A percentile compares a stretch with the other conserved stretches of the same genome.
phyloP scores from a whole-genome alignment of 2,329 filamentous ascomycete species.

The Fusarium luffae region DNA sequence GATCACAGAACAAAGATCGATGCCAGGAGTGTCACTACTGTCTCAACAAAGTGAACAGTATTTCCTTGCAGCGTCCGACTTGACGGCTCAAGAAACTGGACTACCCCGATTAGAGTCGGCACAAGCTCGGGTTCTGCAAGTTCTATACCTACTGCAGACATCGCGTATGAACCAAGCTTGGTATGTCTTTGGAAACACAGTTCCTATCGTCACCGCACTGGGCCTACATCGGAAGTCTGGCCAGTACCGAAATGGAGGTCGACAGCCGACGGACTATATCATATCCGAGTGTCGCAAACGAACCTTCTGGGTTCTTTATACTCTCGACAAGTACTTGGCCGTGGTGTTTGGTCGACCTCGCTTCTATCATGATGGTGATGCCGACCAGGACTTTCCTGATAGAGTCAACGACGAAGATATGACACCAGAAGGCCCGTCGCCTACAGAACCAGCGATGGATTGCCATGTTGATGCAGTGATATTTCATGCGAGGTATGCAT shows the following conservation, averaged over 20 bases:
- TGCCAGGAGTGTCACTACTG: background rate
- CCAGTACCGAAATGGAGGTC: constrained; percentile 32
- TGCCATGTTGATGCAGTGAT: constrained; percentile 61
- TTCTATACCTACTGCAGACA: constrained; percentile 67
- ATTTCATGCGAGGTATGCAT: constrained; percentile 55
- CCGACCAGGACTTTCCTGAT: constrained; percentile 69
- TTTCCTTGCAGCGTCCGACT: constrained; percentile 50
- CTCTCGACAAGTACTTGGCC: constrained; percentile 70
- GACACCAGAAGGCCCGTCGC: constrained; percentile 53
- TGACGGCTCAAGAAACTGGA: constrained; percentile 63
- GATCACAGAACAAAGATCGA: constrained; percentile 7
- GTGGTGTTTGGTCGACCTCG: constrained; percentile 71
- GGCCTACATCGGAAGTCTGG: constrained; percentile 49
- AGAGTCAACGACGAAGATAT: constrained; percentile 68
- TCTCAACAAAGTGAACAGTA: constrained; percentile 53
- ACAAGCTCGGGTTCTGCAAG: constrained; percentile 67
- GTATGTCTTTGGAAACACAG: constrained; percentile 68
- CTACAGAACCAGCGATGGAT: constrained; percentile 49
- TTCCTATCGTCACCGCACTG: constrained; percentile 62
- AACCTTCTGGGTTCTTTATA: constrained; percentile 72
- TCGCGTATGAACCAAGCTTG: constrained; percentile 70
- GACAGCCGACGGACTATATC: constrained; percentile 53
- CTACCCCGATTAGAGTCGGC: constrained; percentile 65
- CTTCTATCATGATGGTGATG: constrained; percentile 71
- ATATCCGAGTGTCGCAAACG: constrained; percentile 64